phyloP scores from a whole-genome alignment of 164 flowering plant genomes.

The Buxus sempervirens region DNA sequence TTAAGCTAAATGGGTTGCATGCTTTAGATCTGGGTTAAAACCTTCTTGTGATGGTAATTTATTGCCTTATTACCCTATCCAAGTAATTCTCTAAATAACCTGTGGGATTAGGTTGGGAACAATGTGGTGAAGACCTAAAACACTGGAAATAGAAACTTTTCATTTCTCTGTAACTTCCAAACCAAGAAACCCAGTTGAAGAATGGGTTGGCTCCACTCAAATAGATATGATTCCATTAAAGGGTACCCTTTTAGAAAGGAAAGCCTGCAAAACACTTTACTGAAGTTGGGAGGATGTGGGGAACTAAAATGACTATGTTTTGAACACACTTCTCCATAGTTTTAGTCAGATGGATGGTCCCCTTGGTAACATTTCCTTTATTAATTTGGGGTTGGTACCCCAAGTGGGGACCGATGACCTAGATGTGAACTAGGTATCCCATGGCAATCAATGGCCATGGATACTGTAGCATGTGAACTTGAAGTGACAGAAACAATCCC shows the following conservation, averaged over 20 bases:
- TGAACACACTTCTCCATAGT: background rate
- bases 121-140: background rate
- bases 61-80: too few species aligned
- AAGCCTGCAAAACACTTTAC: background rate
- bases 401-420: too few species aligned
- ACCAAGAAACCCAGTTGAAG: background rate
- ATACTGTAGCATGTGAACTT: background rate
- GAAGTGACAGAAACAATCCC: background rate
- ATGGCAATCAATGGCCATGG: background rate
- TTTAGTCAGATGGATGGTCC: background rate
- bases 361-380: background rate
- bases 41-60: too few species aligned
- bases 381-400: too few species aligned
- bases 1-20: too few species aligned
- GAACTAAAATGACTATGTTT: background rate
- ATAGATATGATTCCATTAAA: background rate
- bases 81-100: too few species aligned
- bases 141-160: background rate
- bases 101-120: background rate
- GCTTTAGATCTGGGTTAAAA: too few species aligned
- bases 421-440: too few species aligned
- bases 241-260: background rate
- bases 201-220: background rate
- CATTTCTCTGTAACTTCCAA: background rate
- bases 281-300: background rate